A percentile compares a stretch with the other conserved stretches of the same genome.
phyloP scores from a whole-genome alignment of 768 basidiomycete species.

The Tylopilus sp. region DNA sequence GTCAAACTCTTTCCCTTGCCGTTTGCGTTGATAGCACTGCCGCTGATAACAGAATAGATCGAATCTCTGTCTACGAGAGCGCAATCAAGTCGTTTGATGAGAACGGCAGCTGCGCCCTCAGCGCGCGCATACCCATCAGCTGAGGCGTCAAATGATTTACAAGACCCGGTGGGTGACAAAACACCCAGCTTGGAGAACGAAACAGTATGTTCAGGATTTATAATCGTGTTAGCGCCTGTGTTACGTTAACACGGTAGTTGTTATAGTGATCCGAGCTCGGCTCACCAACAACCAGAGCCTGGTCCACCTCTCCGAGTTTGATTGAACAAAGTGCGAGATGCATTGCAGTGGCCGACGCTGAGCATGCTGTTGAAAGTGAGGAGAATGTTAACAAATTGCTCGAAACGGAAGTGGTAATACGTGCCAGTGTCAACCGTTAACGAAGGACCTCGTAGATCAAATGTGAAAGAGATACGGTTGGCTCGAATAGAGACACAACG shows the following conservation, averaged over 20 bases:
- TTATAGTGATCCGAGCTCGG: not conserved
- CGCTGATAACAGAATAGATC: slow-evolving; percentile 30
- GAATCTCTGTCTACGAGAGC: slow-evolving; percentile 30
- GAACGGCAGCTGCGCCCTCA: slow-evolving; percentile 30
- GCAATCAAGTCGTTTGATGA: slow-evolving; percentile 34
- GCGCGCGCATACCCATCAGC: slow-evolving; percentile 33
- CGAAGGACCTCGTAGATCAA: slow-evolving; percentile 45
- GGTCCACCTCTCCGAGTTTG: slow-evolving; percentile 42
- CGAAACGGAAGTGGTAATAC: not conserved
- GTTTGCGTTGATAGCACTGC: slow-evolving; percentile 33
- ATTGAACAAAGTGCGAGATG: slow-evolving; percentile 48
- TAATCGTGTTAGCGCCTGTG: slow-evolving; percentile 27
- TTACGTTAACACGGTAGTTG: not conserved
- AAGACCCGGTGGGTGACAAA: slow-evolving; percentile 35
- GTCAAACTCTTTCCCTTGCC: slow-evolving; percentile 35
- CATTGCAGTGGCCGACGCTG: slow-evolving; percentile 43
- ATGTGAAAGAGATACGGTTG: slow-evolving; percentile 34
- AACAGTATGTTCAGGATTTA: slow-evolving; percentile 27
- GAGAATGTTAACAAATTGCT: not conserved
- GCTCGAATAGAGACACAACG: slow-evolving; percentile 30
- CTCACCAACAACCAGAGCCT: slow-evolving; percentile 40
- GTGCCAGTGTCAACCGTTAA: slow-evolving; percentile 39
- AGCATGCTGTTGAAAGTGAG: slow-evolving; percentile 32
- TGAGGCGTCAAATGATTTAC: slow-evolving; percentile 31
- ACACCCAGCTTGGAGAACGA: slow-evolving; percentile 30